phyloP scores from a whole-genome alignment of 805 yeast genomes.

The Saccharomycopsis selenospora region DNA sequence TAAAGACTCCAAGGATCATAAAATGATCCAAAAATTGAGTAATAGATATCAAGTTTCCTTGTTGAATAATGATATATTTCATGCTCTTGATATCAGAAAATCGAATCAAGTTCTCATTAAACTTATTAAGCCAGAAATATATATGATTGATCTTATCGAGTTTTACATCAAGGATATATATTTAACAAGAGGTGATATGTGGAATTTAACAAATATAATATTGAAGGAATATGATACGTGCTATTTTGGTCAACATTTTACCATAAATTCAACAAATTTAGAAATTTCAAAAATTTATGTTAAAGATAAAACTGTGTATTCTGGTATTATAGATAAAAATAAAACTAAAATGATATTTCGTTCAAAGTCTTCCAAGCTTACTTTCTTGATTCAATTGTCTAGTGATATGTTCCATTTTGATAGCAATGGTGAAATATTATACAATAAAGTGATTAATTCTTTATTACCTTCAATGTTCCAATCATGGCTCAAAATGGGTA shows the following conservation, averaged over 20 bases:
- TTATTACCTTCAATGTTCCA: conserved; percentile 83
- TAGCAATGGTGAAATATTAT: conserved; percentile 90
- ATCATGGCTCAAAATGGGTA: conserved; percentile 77
- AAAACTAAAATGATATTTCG: conserved; percentile 78
- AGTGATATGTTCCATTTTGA: conserved; percentile 98
- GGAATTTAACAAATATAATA: conserved; percentile 71
- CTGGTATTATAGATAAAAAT: conserved; percentile 63
- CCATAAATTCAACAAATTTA: conserved; percentile 58
- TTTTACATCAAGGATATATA: conserved; percentile 72
- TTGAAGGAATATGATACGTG: conserved; percentile 52
- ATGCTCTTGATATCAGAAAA: conserved; percentile 55
- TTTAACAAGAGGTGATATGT: conserved; percentile 87
- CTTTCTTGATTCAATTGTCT: conserved; percentile 81
- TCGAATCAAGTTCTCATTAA: conserved; percentile 58
- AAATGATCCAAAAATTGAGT: conserved; percentile 28
- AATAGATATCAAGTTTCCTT: conserved; percentile 43
- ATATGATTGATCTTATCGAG: conserved; percentile 79
- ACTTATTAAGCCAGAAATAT: conserved; percentile 34
- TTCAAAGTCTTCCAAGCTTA: conserved; percentile 81
- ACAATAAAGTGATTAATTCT: conserved; percentile 87
- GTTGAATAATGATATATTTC: conserved; percentile 51
- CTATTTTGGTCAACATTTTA: conserved; percentile 31
- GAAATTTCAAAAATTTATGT: conserved; percentile 53
- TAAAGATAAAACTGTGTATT: conserved; percentile 60
- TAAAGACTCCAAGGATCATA: conserved; percentile 28